Percentiles rank a stretch among this genome's conserved stretches.
phyloP scores from a whole-genome alignment of 208 protist species.

The Leishmania lainsoni region DNA sequence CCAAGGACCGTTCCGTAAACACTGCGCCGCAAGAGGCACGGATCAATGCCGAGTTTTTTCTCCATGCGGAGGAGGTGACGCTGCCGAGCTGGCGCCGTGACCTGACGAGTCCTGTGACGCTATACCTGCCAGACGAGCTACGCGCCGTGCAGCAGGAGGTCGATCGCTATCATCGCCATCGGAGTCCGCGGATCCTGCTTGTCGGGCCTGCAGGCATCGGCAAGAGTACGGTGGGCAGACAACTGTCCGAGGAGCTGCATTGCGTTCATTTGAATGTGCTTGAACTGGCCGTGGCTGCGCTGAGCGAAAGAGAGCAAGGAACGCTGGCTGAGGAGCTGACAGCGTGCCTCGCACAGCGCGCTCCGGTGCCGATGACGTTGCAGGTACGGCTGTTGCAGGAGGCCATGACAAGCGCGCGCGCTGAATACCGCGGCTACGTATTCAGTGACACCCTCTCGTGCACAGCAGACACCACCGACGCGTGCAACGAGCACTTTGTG shows the following conservation, averaged over 20 bases:
- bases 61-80: conserved; percentile 24
- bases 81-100: conserved; percentile 30
- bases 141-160: conserved; percentile 43
- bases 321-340: conserved; percentile 40
- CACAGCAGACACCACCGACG: conserved; percentile 12
- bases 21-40: neutral
- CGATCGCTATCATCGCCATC: conserved; percentile 35
- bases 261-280: conserved; percentile 69
- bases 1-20: neutral
- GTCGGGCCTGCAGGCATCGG: conserved; percentile 50
- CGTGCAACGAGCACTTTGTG: conserved; percentile 39
- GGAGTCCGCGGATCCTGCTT: conserved; percentile 61
- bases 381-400: conserved; percentile 56
- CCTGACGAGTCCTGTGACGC: conserved; percentile 51
- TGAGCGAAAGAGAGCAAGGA: neutral
- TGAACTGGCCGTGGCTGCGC: conserved; percentile 46
- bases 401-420: conserved; percentile 36
- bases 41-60: conserved; percentile 38
- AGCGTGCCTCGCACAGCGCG: conserved; percentile 30
- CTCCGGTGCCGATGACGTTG: conserved; percentile 47
- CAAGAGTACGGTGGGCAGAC: conserved; percentile 50
- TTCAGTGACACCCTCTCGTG: conserved; percentile 66
- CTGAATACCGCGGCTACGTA: conserved; percentile 76
- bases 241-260: conserved; percentile 61
- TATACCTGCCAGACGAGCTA: conserved; percentile 73